Evolutionary conservation across 371 early-diverging fungal genomes (phyloP).

Genomic region (Mucor plumbeus): DNA sequence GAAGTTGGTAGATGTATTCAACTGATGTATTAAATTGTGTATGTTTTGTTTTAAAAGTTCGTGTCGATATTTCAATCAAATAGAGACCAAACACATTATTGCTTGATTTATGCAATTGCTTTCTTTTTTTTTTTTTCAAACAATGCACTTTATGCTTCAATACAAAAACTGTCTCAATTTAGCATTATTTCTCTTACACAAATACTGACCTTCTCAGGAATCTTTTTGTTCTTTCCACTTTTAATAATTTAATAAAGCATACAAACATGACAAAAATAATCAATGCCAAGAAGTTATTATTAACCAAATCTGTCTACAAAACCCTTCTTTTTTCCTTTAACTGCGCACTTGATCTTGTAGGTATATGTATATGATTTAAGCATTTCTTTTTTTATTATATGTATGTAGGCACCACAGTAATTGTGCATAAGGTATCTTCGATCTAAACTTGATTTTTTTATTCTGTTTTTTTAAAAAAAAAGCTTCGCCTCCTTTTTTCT

Average conservation of each 20-base stretch:
- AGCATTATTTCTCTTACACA: constrained; percentile 11
- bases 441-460: background rate
- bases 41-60: background rate
- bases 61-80: background rate
- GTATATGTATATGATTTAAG: no score
- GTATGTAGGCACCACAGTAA: background rate
- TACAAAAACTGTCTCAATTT: background rate
- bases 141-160: background rate
- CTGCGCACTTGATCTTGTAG: background rate
- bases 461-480: background rate
- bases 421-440: no score
- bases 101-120: background rate
- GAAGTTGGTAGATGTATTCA: background rate
- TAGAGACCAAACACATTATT: background rate
- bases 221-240: constrained; percentile 1
- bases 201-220: constrained; percentile 12
- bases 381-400: background rate
- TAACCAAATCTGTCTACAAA: background rate
- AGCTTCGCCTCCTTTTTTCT: constrained; percentile 1
- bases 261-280: constrained; percentile 1
- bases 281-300: background rate
- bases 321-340: background rate
- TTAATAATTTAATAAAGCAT: background rate
- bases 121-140: background rate
- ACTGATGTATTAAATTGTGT: background rate